These are phyloP conservation scores for Coemansia sp. DNA, from an alignment of 192 early-diverging fungal genomes.

Conservation along the genomic window DNA sequence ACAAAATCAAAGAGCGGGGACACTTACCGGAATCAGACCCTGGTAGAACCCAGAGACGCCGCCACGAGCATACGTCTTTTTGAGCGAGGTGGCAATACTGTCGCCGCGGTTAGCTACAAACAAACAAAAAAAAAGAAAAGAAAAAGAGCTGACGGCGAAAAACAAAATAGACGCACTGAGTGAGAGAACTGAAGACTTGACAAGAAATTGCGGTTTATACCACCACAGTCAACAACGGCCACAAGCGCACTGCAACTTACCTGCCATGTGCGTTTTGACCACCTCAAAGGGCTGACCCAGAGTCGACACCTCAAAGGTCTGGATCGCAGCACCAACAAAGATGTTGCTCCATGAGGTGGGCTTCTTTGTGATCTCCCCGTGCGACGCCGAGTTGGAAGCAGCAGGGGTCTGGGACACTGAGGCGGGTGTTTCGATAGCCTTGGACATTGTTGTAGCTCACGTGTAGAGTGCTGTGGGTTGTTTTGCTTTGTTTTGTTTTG, in stretches of 20 bases:
- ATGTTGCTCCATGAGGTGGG: constrained; percentile 84
- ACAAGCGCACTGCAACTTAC: constrained; percentile 10
- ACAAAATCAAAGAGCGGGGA: background rate
- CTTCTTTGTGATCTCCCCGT: constrained; percentile 71
- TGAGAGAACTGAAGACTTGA: background rate
- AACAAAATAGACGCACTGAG: background rate
- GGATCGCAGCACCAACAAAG: constrained; percentile 83
- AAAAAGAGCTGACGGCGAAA: background rate
- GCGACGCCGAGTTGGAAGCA: background rate
- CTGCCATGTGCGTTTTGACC: constrained; percentile 92
- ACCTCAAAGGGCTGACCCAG: constrained; percentile 97
- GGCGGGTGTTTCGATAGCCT: constrained; percentile 20
- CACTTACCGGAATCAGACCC: constrained; percentile 77
- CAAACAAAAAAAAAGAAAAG: background rate
- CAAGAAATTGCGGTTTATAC: no score
- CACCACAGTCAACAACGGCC: background rate
- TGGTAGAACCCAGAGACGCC: constrained; percentile 94
- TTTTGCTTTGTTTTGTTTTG: background rate
- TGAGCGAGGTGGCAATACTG: constrained; percentile 68
- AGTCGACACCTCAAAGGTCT: constrained; percentile 89
- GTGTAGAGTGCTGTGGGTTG: background rate
- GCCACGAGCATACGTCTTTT: constrained; percentile 80
- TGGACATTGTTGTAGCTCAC: constrained; percentile 22
- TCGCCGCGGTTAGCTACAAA: constrained; percentile 80
- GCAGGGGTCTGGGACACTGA: constrained; percentile 3